These are phyloP conservation scores for Protoeuglena noctilucae DNA, from an alignment of 139 green algal species.

Conservation along the genomic window DNA sequence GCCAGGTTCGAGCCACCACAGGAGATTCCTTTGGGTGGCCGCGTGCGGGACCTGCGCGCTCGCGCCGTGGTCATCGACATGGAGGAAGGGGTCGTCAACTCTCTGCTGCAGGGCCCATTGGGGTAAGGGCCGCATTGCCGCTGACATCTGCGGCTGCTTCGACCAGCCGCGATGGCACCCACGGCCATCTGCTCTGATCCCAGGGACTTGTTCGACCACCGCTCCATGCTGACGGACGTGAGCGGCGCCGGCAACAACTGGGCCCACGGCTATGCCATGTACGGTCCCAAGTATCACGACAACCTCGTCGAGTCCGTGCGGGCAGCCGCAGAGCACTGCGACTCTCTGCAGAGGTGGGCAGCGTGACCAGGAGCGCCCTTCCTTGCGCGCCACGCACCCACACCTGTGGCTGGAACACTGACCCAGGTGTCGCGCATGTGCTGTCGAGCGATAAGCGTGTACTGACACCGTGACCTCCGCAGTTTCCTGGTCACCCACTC, in stretches of 20 bases:
- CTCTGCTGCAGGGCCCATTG: constrained; percentile 26
- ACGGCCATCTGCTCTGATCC: constrained; percentile 11
- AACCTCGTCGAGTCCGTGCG: constrained; percentile 37
- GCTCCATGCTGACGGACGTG: constrained; percentile 51
- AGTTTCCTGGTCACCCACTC: constrained; percentile 59
- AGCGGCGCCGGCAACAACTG: constrained; percentile 75
- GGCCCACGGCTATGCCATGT: constrained; percentile 55
- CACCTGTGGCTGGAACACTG: too few species aligned
- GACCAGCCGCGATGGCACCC: too few species aligned
- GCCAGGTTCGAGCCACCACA: constrained; percentile 27
- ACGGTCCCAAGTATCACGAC: constrained; percentile 41
- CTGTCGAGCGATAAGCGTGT: too few species aligned
- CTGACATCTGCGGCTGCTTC: too few species aligned
- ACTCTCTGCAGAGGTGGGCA: constrained; percentile 40
- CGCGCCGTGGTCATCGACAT: constrained; percentile 66
- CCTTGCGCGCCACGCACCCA: too few species aligned
- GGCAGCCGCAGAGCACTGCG: constrained; percentile 38
- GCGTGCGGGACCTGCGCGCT: constrained; percentile 43
- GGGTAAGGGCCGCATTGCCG: too few species aligned
- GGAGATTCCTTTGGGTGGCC: constrained; percentile 37
- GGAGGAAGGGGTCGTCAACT: constrained; percentile 64
- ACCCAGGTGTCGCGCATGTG: too few species aligned
- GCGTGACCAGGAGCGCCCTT: too few species aligned
- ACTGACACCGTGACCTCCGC: too few species aligned
- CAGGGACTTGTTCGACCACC: constrained; percentile 46